These are phyloP conservation scores for Kwoniella dejecticola DNA, from an alignment of 768 basidiomycete genomes.

Conservation along the genomic window DNA sequence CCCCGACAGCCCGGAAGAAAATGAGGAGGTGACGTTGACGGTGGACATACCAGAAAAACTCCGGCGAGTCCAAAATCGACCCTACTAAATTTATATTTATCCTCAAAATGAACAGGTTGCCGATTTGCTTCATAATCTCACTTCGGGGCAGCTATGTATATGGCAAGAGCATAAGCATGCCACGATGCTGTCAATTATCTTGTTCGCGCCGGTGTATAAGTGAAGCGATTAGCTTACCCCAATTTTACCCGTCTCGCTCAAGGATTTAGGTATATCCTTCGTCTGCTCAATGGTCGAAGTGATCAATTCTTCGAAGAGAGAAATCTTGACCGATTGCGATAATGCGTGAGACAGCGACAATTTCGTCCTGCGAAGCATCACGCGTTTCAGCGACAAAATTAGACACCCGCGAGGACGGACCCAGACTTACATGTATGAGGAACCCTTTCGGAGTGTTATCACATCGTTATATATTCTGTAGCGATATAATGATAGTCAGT, in stretches of 20 bases:
- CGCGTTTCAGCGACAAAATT: no score
- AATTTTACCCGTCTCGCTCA: slow-evolving; percentile 93
- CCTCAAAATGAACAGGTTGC: slow-evolving; percentile 86
- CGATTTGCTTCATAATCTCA: slow-evolving; percentile 98
- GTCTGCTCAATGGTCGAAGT: slow-evolving; percentile 93
- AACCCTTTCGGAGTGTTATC: slow-evolving; percentile 86
- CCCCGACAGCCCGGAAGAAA: no score
- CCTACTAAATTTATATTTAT: slow-evolving; percentile 95
- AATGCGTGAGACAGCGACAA: slow-evolving; percentile 91
- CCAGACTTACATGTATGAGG: slow-evolving; percentile 83
- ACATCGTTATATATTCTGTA: slow-evolving; percentile 93
- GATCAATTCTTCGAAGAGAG: slow-evolving; percentile 91
- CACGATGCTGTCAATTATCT: slow-evolving; percentile 10
- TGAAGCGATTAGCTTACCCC: slow-evolving; percentile 58
- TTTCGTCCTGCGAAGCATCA: slow-evolving; percentile 78
- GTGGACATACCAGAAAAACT: slow-evolving; percentile 85
- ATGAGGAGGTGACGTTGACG: no score
- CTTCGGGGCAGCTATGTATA: slow-evolving; percentile 57
- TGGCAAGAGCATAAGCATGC: no score
- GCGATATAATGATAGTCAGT: not conserved
- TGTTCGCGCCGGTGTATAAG: not conserved
- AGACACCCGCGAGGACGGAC: no score
- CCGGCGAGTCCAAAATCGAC: slow-evolving; percentile 93
- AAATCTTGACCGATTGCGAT: slow-evolving; percentile 96
- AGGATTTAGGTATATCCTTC: slow-evolving; percentile 89